Conservation (phyloP, 225 moss, liverwort and hornwort species). For the Asterella californica region DNA sequence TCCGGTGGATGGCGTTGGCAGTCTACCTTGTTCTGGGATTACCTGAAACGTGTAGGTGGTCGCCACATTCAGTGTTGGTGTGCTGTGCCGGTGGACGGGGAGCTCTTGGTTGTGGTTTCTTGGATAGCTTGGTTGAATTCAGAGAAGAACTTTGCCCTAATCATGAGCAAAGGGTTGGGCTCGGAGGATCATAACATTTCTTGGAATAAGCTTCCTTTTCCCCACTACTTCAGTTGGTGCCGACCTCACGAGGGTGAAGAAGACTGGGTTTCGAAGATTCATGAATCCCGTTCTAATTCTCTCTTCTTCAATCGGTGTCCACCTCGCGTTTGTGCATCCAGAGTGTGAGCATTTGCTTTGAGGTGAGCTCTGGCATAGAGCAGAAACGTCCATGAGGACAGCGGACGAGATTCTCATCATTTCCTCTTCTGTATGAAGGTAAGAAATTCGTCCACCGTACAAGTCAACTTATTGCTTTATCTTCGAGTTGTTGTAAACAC, state of each 20-base stretch:
- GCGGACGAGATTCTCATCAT: too few species aligned
- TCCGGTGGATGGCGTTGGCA: slow-evolving; percentile 9
- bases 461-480: too few species aligned
- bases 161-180: slow-evolving; percentile 19
- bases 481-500: too few species aligned
- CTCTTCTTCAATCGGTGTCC: background rate
- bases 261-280: background rate
- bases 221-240: background rate
- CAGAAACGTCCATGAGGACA: too few species aligned
- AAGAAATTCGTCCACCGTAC: too few species aligned
- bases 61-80: slow-evolving; percentile 7
- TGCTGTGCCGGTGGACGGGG: slow-evolving; percentile 22
- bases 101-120: slow-evolving; percentile 29
- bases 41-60: slow-evolving; percentile 6
- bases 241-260: background rate
- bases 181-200: background rate
- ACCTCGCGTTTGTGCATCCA: background rate
- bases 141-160: slow-evolving; percentile 20
- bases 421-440: too few species aligned
- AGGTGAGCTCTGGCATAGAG: background rate
- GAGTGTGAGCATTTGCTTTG: background rate
- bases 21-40: slow-evolving; percentile 27
- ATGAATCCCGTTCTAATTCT: background rate
- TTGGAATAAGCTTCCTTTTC: slow-evolving; percentile 26
- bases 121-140: background rate